phyloP scores from a whole-genome alignment of 2,329 filamentous ascomycete species.

The Keithomyces neogunnii region DNA sequence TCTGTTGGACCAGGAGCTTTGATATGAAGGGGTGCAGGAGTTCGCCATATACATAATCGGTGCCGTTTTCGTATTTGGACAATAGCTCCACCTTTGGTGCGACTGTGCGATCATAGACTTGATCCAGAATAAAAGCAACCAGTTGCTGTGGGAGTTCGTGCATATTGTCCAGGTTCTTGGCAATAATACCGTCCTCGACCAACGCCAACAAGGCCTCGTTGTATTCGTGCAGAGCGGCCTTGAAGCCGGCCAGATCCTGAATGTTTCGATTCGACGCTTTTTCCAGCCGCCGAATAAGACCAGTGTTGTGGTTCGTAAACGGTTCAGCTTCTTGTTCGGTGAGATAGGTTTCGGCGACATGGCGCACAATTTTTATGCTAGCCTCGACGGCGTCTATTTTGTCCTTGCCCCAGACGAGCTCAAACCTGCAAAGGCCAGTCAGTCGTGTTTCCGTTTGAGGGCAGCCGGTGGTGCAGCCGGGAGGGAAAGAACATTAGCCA shows the following conservation, averaged over 20 bases:
- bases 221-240: constrained; percentile 64
- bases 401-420: constrained; percentile 71
- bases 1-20: constrained; percentile 68
- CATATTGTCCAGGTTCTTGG: constrained; percentile 59
- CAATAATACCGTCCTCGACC: constrained; percentile 62
- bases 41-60: constrained; percentile 92
- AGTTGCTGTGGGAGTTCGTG: constrained; percentile 63
- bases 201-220: constrained; percentile 61
- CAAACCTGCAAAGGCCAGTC: constrained; percentile 26
- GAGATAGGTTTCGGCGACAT: constrained; percentile 69
- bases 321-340: constrained; percentile 57
- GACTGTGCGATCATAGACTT: constrained; percentile 88
- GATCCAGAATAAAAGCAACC: constrained; percentile 72
- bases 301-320: constrained; percentile 64
- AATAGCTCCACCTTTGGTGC: constrained; percentile 80
- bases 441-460: neutral
- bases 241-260: constrained; percentile 59
- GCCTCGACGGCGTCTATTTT: constrained; percentile 70
- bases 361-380: constrained; percentile 60
- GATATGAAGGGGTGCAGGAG: constrained; percentile 78
- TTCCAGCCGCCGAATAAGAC: constrained; percentile 69
- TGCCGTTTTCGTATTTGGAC: constrained; percentile 78
- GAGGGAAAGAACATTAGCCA: neutral
- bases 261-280: constrained; percentile 63
- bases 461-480: neutral